Conservation (phyloP, 2,329 filamentous ascomycete genomes). For the Fusarium begoniae region DNA sequence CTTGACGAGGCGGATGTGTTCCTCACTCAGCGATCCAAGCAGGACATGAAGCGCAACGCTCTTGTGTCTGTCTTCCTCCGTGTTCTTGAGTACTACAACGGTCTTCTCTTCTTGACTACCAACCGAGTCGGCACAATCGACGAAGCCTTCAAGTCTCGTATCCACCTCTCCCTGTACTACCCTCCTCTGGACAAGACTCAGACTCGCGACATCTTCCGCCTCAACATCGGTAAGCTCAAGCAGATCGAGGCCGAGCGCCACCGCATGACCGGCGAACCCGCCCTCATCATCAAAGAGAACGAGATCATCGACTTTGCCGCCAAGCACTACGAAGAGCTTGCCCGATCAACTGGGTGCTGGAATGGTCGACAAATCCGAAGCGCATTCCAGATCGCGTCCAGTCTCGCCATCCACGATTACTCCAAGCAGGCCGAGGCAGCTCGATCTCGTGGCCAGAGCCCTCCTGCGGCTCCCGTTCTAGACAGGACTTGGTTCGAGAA, state of each 20-base stretch:
- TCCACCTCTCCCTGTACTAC: slow-evolving; percentile 57
- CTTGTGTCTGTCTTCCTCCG: slow-evolving; percentile 57
- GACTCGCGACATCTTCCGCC: slow-evolving; percentile 53
- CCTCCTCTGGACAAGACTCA: slow-evolving; percentile 50
- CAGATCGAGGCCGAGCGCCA: slow-evolving; percentile 49
- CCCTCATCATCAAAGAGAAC: slow-evolving; percentile 46
- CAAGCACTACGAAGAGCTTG: slow-evolving; percentile 46
- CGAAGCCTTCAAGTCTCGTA: slow-evolving; percentile 59
- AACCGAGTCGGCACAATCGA: slow-evolving; percentile 60
- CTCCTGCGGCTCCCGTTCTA: slow-evolving; percentile 49
- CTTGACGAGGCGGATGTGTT: slow-evolving; percentile 52
- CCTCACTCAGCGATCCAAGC: slow-evolving; percentile 43
- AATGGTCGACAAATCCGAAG: slow-evolving; percentile 52
- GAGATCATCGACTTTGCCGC: slow-evolving; percentile 50
- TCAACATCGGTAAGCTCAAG: slow-evolving; percentile 51
- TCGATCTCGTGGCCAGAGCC: slow-evolving; percentile 45
- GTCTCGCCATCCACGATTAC: slow-evolving; percentile 51
- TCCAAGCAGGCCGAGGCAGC: slow-evolving; percentile 44
- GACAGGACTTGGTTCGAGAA: slow-evolving; percentile 52
- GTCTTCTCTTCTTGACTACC: slow-evolving; percentile 60
- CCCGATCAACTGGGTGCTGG: slow-evolving; percentile 44
- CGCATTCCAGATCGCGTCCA: slow-evolving; percentile 50
- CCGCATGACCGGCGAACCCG: slow-evolving; percentile 48
- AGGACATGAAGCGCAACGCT: slow-evolving; percentile 48
- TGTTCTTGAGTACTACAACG: slow-evolving; percentile 58